phyloP scores from a whole-genome alignment of 179 eudicot species.

The Beta corolliflora region DNA sequence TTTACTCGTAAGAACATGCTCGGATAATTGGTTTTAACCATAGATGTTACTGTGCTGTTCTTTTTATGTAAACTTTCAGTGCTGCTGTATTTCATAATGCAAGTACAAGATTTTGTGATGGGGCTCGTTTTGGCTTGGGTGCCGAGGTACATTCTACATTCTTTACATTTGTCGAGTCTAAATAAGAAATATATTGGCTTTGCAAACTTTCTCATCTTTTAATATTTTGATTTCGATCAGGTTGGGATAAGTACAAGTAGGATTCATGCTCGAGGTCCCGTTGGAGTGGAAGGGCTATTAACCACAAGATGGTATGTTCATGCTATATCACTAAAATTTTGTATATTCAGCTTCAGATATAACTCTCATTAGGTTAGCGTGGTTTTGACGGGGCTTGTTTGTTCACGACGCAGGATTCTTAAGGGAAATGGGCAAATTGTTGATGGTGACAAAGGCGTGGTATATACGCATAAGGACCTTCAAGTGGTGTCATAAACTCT shows the following conservation, averaged over 20 bases:
- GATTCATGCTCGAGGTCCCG: conserved; percentile 99
- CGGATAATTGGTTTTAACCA: not conserved
- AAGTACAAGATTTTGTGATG: conserved; percentile 96
- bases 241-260: conserved; percentile 97
- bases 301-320: conserved; percentile 84
- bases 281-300: conserved; percentile 92
- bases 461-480: conserved; percentile 74
- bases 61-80: conserved; percentile 47
- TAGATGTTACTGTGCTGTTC: not conserved
- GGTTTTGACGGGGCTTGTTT: not conserved
- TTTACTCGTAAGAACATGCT: not conserved
- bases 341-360: not conserved
- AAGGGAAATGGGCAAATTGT: conserved; percentile 88
- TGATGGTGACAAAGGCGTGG: conserved; percentile 68
- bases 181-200: not conserved
- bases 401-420: conserved; percentile 56
- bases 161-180: not conserved
- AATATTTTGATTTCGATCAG: conserved; percentile 38
- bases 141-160: conserved; percentile 70
- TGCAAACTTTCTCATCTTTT: not conserved
- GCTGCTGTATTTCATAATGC: conserved; percentile 99
- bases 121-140: conserved; percentile 93
- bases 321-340: not conserved
- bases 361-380: not conserved
- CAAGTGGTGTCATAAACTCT: conserved; percentile 23